A percentile compares a stretch with the other conserved stretches of the same genome.
Evolutionary conservation across 768 basidiomycete genomes (phyloP).

Genomic region (Cystobasidium onofrii): DNA sequence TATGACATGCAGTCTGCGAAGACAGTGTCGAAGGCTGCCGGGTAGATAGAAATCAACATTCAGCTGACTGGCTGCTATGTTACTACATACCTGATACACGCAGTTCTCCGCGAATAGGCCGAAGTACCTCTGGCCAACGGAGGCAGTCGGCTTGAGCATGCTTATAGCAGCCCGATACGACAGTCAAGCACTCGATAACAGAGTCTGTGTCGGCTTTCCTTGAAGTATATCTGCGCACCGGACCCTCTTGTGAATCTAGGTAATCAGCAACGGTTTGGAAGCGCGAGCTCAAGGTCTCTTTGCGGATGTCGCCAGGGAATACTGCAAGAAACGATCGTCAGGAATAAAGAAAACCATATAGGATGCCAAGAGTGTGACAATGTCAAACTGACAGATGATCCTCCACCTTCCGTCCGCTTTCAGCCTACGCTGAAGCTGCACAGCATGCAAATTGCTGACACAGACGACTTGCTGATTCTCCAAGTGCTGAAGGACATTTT

Average conservation of each 20-base stretch:
- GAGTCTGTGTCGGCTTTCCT: constrained; percentile 39
- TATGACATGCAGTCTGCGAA: constrained; percentile 11
- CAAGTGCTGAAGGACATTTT: constrained; percentile 47
- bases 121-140: constrained; percentile 19
- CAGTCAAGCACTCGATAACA: constrained; percentile 45
- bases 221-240: constrained; percentile 46
- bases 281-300: background rate
- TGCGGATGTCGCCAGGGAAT: background rate
- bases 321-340: background rate
- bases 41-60: background rate
- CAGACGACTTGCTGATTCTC: constrained; percentile 52
- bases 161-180: constrained; percentile 28
- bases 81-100: constrained; percentile 25
- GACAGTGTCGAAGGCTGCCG: constrained; percentile 13
- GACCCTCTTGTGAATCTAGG: constrained; percentile 42
- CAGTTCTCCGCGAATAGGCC: constrained; percentile 14
- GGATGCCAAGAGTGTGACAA: too few species aligned
- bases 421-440: constrained; percentile 55
- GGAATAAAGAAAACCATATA: too few species aligned
- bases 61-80: background rate
- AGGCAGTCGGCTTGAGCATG: constrained; percentile 9
- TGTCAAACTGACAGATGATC: constrained; percentile 46
- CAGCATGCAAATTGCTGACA: constrained; percentile 52
- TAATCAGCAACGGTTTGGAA: constrained; percentile 43
- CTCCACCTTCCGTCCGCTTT: constrained; percentile 55